Conservation (phyloP, 2,329 filamentous ascomycete genomes). For the Alternaria dauci region DNA sequence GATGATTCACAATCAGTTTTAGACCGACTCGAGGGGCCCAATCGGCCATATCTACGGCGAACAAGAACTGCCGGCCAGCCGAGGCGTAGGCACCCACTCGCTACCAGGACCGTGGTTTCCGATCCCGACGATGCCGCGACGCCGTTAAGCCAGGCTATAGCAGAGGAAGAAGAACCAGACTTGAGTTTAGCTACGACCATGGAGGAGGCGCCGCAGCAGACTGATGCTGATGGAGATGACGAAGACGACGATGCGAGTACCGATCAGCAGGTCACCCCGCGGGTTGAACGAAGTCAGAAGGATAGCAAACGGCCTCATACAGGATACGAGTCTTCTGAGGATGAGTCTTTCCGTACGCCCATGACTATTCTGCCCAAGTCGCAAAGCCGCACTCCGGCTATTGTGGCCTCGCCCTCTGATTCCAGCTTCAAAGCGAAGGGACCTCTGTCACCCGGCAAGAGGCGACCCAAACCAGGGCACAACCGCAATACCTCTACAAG, state of each 20-base stretch:
- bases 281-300: conserved; percentile 31
- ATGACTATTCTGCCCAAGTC: conserved; percentile 43
- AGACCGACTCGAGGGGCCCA: conserved; percentile 64
- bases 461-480: conserved; percentile 59
- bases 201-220: conserved; percentile 65
- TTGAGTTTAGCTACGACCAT: conserved; percentile 51
- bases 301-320: conserved; percentile 36
- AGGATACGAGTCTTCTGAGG: conserved; percentile 49
- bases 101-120: conserved; percentile 63
- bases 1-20: conserved; percentile 68
- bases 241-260: conserved; percentile 63
- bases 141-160: conserved; percentile 48
- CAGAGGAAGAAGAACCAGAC: conserved; percentile 57
- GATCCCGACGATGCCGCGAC: conserved; percentile 60
- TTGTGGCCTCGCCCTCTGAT: conserved; percentile 37
- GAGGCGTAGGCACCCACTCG: conserved; percentile 58
- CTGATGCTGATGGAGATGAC: conserved; percentile 88
- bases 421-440: conserved; percentile 45
- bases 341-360: conserved; percentile 56
- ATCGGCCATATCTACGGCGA: conserved; percentile 62
- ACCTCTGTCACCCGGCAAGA: conserved; percentile 43
- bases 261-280: conserved; percentile 29
- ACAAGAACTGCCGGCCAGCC: conserved; percentile 54
- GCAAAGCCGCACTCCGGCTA: conserved; percentile 37
- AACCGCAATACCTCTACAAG: conserved; percentile 79